Evolutionary conservation across 306 rosid genomes (phyloP), one percentile per base, ranked within the genome.

Genomic region (Gastrolobium bilobum): DNA sequence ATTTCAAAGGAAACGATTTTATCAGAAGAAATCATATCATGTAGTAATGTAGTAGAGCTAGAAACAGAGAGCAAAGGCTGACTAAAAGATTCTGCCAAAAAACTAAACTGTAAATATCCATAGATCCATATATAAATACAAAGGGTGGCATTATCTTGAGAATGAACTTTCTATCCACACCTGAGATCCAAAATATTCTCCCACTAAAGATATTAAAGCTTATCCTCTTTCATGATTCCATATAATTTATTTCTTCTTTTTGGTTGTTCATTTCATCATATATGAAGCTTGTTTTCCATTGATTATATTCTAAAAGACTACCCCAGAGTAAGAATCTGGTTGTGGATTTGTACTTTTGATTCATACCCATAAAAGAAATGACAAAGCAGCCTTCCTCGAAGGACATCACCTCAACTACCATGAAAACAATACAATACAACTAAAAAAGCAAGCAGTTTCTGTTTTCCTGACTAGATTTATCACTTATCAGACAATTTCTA

Each of bases 71-170:
- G 34, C 38, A 66, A 26, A 4, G 26, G 13, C 9, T 30, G 46
- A 73, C 14, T 2, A 8, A 44, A 44, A 59, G 66, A 10, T 43
- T 59, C 8, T 3, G 20, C 9, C 3, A 0, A 33, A 59, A 7
- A 53, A 60, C 34, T n/a, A 43, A 44, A 14, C 43, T 10, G 14
- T 35, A 50, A 44, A 46, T 47, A 33, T 7, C 68, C 4, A 20
- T 3, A 58, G 43, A 73, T 51, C 30, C 50, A 71, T 0, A 71
- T 8, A 50, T 57, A 40, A 73, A 29, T 73, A 43, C 10, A 73
- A 50, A 30, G 3, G 4, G 1, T 59, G 20, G 50, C 34, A 20
- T 15, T 52, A 44, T 68, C 30, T n/a, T 26, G 1, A 38, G 52
- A 54, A n/a, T 4, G 29, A 42, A 51, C 14, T 52, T 52, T 38